Evolutionary conservation across 1,284 basidiomycete genomes (phyloP).

Genomic region (Chalciporus sp.): DNA sequence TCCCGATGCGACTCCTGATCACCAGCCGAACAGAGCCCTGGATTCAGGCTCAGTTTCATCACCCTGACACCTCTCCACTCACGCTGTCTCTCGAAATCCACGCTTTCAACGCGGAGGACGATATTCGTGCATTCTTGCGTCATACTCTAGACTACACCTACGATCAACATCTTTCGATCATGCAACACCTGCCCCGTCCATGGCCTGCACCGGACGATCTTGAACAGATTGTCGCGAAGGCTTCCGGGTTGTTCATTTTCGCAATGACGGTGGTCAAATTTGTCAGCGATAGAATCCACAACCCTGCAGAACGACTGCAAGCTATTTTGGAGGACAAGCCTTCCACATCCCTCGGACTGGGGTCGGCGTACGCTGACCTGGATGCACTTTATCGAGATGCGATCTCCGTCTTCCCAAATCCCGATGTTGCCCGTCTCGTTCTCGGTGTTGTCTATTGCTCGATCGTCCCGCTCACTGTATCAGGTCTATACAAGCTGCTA

Average conservation of each 20-base stretch:
- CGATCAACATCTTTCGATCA: constrained; percentile 20
- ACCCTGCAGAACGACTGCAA: constrained; percentile 18
- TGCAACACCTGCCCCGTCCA: constrained; percentile 18
- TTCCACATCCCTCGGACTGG: background rate
- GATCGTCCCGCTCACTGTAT: constrained; percentile 17
- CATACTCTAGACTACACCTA: constrained; percentile 12
- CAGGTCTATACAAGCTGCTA: constrained; percentile 19
- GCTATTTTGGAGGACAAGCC: constrained; percentile 17
- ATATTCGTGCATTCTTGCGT: constrained; percentile 23
- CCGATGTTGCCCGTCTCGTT: constrained; percentile 17
- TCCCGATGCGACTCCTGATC: constrained; percentile 23
- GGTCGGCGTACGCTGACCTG: constrained; percentile 23
- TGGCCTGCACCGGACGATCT: constrained; percentile 29
- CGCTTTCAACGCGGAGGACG: constrained; percentile 17
- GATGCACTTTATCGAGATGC: constrained; percentile 25
- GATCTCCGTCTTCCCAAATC: constrained; percentile 19
- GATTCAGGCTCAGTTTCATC: constrained; percentile 15
- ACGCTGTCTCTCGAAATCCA: constrained; percentile 19
- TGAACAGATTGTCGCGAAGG: constrained; percentile 20
- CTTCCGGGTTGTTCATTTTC: constrained; percentile 31
- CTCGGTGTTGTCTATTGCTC: constrained; percentile 24
- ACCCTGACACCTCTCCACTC: constrained; percentile 7
- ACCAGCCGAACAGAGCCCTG: constrained; percentile 22
- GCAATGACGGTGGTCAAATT: constrained; percentile 28
- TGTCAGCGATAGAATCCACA: constrained; percentile 11